phyloP scores from a whole-genome alignment of 2,329 filamentous ascomycete species.

The Penicillium sp. region DNA sequence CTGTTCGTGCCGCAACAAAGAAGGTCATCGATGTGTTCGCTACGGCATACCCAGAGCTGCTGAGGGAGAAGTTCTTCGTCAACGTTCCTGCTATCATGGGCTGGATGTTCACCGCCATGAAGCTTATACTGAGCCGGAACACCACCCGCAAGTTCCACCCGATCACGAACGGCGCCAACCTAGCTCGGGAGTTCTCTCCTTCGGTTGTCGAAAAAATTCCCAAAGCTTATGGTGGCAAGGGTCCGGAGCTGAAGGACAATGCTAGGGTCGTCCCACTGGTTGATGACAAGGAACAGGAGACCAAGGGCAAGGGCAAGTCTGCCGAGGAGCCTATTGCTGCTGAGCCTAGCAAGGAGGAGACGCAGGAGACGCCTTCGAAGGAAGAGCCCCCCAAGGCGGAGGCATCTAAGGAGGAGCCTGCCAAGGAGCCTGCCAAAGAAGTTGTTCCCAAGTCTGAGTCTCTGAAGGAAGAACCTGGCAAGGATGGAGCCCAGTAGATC shows the following conservation, averaged over 20 bases:
- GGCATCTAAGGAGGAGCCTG: slow-evolving; percentile 12
- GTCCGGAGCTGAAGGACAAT: slow-evolving; percentile 40
- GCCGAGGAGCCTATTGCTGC: slow-evolving; percentile 1
- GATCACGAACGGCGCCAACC: slow-evolving; percentile 61
- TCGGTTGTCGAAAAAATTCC: slow-evolving; percentile 58
- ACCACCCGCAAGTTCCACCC: slow-evolving; percentile 74
- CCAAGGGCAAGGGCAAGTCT: slow-evolving; percentile 4
- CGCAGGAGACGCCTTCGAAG: slow-evolving; percentile 10
- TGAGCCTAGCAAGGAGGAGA: slow-evolving; percentile 9
- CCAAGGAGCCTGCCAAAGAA: slow-evolving; percentile 7
- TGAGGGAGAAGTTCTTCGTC: slow-evolving; percentile 89
- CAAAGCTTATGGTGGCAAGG: slow-evolving; percentile 69
- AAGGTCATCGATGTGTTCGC: slow-evolving; percentile 75
- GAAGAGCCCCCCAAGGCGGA: not conserved
- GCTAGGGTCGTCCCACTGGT: slow-evolving; percentile 27
- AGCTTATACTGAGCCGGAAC: slow-evolving; percentile 63
- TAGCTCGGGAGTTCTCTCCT: slow-evolving; percentile 52
- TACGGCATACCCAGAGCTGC: slow-evolving; percentile 77
- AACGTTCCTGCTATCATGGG: slow-evolving; percentile 89
- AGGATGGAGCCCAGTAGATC: slow-evolving; percentile 14
- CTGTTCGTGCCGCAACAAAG: slow-evolving; percentile 65
- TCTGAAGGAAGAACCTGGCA: slow-evolving; percentile 10
- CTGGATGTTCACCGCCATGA: slow-evolving; percentile 69
- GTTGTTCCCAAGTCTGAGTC: slow-evolving; percentile 8
- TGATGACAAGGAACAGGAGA: slow-evolving; percentile 16